Conservation (phyloP, 2,329 filamentous ascomycete species). For the Diaporthe citriasiana region DNA sequence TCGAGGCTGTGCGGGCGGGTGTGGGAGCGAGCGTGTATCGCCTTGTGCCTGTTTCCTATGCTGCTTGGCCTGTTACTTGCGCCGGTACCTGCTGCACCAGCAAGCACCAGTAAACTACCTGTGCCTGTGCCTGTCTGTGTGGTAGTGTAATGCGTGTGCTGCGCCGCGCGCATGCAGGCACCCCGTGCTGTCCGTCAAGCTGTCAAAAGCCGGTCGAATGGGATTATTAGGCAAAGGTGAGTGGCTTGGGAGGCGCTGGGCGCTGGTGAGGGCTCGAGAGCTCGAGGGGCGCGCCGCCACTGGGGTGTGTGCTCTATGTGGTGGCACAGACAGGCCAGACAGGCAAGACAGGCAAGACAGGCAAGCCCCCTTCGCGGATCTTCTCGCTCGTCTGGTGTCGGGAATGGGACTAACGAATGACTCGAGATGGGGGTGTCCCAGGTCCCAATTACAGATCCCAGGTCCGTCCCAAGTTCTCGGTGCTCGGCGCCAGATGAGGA, state of each 20-base stretch:
- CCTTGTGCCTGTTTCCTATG: neutral
- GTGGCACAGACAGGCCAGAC: neutral
- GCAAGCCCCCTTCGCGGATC: constrained; percentile 16
- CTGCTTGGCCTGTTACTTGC: neutral
- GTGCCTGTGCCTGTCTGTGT: neutral
- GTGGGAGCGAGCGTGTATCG: neutral
- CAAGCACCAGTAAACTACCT: no score
- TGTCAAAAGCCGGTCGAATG: constrained; percentile 1
- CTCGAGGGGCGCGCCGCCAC: constrained; percentile 9
- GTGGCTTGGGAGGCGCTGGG: neutral
- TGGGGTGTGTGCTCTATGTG: neutral
- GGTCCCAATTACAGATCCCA: constrained; percentile 14
- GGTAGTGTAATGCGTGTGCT: neutral
- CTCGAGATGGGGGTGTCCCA: constrained; percentile 27
- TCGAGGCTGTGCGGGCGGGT: neutral
- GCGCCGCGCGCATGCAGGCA: constrained; percentile 1
- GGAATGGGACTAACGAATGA: constrained; percentile 21
- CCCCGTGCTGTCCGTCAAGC: neutral
- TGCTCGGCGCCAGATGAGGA: neutral
- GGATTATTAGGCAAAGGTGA: neutral
- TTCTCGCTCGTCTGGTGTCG: constrained; percentile 28
- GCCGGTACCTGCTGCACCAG: no score
- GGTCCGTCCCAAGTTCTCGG: constrained; percentile 8
- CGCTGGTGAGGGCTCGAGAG: constrained; percentile 3
- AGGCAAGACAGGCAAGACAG: neutral